Percentiles rank a stretch among this genome's conserved stretches.
Evolutionary conservation across 805 yeast species (phyloP).

Genomic region (Pichia manshurica): DNA sequence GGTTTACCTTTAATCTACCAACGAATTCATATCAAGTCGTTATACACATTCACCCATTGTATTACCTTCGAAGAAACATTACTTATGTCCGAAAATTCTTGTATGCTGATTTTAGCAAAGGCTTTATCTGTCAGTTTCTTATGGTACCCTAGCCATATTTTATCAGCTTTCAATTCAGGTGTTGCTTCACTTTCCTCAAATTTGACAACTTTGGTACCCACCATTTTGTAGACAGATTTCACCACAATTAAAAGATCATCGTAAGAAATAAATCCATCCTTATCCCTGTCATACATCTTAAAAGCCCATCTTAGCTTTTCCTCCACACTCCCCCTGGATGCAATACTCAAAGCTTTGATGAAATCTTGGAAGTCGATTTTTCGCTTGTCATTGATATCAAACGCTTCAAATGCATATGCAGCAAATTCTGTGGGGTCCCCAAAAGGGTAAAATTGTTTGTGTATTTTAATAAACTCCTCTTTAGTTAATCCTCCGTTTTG

Average conservation of each 20-base stretch:
- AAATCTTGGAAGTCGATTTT: conserved; percentile 88
- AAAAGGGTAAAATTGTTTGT: conserved; percentile 95
- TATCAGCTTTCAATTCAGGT: conserved; percentile 80
- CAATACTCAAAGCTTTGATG: conserved; percentile 77
- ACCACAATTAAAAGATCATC: conserved; percentile 78
- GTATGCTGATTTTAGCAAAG: conserved; percentile 65
- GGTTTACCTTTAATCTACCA: too few species aligned
- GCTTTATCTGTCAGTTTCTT: conserved; percentile 62
- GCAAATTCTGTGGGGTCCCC: conserved; percentile 95
- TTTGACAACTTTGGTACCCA: conserved; percentile 81
- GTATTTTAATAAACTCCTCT: conserved; percentile 85
- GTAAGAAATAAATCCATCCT: conserved; percentile 69
- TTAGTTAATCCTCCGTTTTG: conserved; percentile 83
- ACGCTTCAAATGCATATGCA: conserved; percentile 78
- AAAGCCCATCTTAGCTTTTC: conserved; percentile 90
- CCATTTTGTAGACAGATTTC: conserved; percentile 85
- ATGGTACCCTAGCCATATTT: conserved; percentile 50
- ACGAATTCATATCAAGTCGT: conserved; percentile 23
- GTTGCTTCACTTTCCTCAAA: conserved; percentile 85
- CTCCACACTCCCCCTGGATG: conserved; percentile 77
- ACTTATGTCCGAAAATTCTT: conserved; percentile 78
- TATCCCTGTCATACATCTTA: conserved; percentile 76
- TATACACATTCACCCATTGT: conserved; percentile 59
- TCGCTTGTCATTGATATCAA: conserved; percentile 77
- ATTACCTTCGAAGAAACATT: conserved; percentile 73